Evolutionary conservation across 129 eudicot species (phyloP).

Genomic region (Gnaphalium uliginosum): DNA sequence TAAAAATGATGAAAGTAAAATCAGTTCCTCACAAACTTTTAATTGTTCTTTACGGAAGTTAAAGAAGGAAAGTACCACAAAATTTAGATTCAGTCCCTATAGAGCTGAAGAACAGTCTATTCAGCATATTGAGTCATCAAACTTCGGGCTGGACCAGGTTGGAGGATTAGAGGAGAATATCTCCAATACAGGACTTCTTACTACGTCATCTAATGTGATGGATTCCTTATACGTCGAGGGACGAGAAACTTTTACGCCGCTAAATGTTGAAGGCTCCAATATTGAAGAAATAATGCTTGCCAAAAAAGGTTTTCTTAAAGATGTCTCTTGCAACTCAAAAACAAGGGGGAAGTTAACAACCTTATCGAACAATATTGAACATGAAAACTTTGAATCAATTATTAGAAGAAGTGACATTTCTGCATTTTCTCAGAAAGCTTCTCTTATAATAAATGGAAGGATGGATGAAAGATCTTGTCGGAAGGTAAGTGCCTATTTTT

Average conservation of each 20-base stretch:
- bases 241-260: constrained; percentile 20
- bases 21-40: constrained; percentile 28
- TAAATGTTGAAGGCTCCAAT: constrained; percentile 29
- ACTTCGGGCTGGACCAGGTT: constrained; percentile 10
- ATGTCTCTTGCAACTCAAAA: constrained; percentile 19
- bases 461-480: constrained; percentile 33
- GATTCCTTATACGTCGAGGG: too few species aligned
- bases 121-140: constrained; percentile 25
- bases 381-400: constrained; percentile 17
- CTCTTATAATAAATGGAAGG: constrained; percentile 27
- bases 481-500: constrained; percentile 39
- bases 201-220: too few species aligned
- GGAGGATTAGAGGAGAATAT: constrained; percentile 25
- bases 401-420: constrained; percentile 22
- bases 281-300: constrained; percentile 23
- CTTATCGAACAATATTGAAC: constrained; percentile 20
- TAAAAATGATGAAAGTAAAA: constrained; percentile 22
- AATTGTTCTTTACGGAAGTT: constrained; percentile 34
- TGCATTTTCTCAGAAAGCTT: constrained; percentile 15
- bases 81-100: constrained; percentile 28
- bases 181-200: not conserved
- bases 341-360: constrained; percentile 22
- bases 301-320: constrained; percentile 19
- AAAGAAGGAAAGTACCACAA: constrained; percentile 33
- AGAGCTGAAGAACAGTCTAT: constrained; percentile 23